These are phyloP conservation scores for Durotheca rogersii DNA, from an alignment of 495 filamentous ascomycete genomes.

Conservation along the genomic window DNA sequence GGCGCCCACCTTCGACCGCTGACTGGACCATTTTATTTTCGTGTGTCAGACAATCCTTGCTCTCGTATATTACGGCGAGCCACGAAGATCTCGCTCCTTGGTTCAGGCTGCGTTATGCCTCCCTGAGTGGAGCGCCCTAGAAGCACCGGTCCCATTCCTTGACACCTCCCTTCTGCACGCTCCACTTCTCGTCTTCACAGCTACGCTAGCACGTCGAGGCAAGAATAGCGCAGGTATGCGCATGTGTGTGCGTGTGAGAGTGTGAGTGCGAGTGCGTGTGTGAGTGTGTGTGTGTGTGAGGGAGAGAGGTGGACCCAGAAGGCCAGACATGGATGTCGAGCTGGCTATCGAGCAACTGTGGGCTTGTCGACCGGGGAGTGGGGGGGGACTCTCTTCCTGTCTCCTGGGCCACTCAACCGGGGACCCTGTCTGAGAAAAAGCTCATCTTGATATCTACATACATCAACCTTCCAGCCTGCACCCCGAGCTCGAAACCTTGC, in stretches of 20 bases:
- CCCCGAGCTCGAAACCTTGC: slow-evolving; percentile 25
- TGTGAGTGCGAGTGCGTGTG: no score
- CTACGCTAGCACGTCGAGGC: slow-evolving; percentile 37
- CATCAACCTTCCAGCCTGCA: slow-evolving; percentile 37
- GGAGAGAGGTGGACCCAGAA: slow-evolving; percentile 33
- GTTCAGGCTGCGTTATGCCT: slow-evolving; percentile 30
- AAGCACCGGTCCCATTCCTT: slow-evolving; percentile 35
- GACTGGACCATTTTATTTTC: slow-evolving; percentile 41
- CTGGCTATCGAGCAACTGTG: slow-evolving; percentile 35
- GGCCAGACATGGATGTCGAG: slow-evolving; percentile 36
- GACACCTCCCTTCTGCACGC: slow-evolving; percentile 24
- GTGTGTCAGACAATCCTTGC: slow-evolving; percentile 43
- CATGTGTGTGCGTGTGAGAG: no score
- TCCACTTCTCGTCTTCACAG: slow-evolving; percentile 32
- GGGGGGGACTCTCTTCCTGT: slow-evolving; percentile 23
- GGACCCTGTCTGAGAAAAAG: slow-evolving; percentile 21
- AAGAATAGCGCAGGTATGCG: slow-evolving; percentile 39
- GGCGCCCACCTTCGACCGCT: slow-evolving; percentile 32
- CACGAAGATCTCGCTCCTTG: slow-evolving; percentile 36
- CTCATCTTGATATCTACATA: slow-evolving; percentile 39
- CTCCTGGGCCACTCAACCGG: slow-evolving; percentile 35
- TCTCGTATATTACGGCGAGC: slow-evolving; percentile 40
- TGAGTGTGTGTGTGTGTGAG: no score
- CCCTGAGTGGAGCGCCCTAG: slow-evolving; percentile 36
- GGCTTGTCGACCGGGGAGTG: slow-evolving; percentile 22